Evolutionary conservation across 1,139 yeast genomes (phyloP).

Genomic region (Suhomyces terraborum): DNA sequence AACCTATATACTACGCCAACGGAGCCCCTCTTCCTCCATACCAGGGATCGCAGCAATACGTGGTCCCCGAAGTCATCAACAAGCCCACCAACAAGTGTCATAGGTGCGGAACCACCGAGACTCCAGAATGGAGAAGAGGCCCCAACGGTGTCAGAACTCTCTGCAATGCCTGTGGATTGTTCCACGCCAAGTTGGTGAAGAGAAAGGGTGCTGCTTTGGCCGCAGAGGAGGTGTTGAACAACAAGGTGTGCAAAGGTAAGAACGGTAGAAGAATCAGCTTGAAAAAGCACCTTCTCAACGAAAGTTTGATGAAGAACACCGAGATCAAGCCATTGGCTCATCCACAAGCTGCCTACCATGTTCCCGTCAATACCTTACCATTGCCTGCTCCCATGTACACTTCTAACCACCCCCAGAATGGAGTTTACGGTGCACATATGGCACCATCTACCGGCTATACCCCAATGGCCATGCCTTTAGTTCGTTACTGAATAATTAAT

Average conservation of each 20-base stretch:
- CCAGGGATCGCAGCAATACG: slow-evolving; percentile 20
- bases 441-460: slow-evolving; percentile 12
- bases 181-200: slow-evolving; percentile 72
- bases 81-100: slow-evolving; percentile 51
- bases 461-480: slow-evolving; percentile 19
- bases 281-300: slow-evolving; percentile 31
- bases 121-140: slow-evolving; percentile 93
- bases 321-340: slow-evolving; percentile 5
- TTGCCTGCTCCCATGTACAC: slow-evolving; percentile 21
- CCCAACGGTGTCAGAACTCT: slow-evolving; percentile 83
- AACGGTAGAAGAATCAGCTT: slow-evolving; percentile 47
- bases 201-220: slow-evolving; percentile 68
- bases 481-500: slow-evolving; percentile 18
- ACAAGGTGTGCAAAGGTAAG: slow-evolving; percentile 49
- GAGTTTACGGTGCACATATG: not conserved
- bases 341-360: slow-evolving; percentile 9
- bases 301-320: slow-evolving; percentile 17
- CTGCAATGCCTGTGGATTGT: slow-evolving; percentile 89
- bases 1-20: slow-evolving; percentile 18
- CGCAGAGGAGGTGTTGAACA: slow-evolving; percentile 49
- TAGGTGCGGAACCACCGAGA: slow-evolving; percentile 76
- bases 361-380: slow-evolving; percentile 15
- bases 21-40: slow-evolving; percentile 10
- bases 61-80: slow-evolving; percentile 39
- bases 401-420: slow-evolving; percentile 8